These are phyloP conservation scores for Penicillium sp. DNA, from an alignment of 2,329 filamentous ascomycete species.

Conservation along the genomic window DNA sequence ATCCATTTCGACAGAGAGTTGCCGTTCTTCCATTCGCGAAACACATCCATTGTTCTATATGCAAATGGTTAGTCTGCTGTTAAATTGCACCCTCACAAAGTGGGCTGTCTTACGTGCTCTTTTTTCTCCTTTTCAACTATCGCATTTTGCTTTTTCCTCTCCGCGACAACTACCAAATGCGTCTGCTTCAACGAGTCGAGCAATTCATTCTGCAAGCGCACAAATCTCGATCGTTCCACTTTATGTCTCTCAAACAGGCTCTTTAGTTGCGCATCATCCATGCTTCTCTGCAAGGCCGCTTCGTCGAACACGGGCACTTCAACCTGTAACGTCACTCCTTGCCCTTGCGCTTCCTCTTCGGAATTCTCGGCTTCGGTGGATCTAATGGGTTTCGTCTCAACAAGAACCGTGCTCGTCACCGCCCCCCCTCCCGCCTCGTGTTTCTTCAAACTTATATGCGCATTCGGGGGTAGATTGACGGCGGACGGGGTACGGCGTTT, in stretches of 20 bases:
- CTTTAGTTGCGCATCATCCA: constrained; percentile 28
- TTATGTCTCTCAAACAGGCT: constrained; percentile 29
- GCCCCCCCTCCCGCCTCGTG: constrained; percentile 14
- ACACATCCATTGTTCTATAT: constrained; percentile 34
- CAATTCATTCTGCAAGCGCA: constrained; percentile 31
- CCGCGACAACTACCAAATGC: constrained; percentile 29
- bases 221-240: constrained; percentile 27
- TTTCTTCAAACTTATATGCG: constrained; percentile 25
- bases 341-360: constrained; percentile 18
- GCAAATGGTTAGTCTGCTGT: background rate
- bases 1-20: constrained; percentile 43
- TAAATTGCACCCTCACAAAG: background rate
- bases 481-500: constrained; percentile 30
- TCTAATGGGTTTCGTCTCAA: constrained; percentile 22
- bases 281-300: constrained; percentile 31
- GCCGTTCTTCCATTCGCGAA: constrained; percentile 39
- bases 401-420: constrained; percentile 30
- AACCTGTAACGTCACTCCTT: constrained; percentile 15
- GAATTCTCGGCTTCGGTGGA: background rate
- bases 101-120: constrained; percentile 30
- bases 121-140: constrained; percentile 32
- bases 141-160: constrained; percentile 28
- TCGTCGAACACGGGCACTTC: constrained; percentile 34
- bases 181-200: constrained; percentile 26
- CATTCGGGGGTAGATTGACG: constrained; percentile 25